phyloP scores from a whole-genome alignment of 2,329 filamentous ascomycete species.

The Cordyceps javanica region DNA sequence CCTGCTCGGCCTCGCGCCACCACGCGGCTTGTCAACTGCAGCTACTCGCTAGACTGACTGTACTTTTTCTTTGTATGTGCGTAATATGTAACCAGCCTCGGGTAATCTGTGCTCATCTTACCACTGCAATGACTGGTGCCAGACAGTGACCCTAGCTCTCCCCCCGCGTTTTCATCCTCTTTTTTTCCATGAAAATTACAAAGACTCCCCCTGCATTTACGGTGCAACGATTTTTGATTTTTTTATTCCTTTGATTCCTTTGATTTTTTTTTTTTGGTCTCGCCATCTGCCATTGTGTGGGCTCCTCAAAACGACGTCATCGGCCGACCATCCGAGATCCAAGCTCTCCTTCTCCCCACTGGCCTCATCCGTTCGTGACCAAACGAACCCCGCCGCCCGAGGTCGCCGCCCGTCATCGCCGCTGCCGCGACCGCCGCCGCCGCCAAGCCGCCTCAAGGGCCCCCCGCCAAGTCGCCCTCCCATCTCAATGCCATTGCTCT shows the following conservation, averaged over 20 bases:
- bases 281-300: background rate
- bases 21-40: background rate
- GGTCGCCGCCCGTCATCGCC: background rate
- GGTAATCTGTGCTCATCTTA: background rate
- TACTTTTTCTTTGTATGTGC: background rate
- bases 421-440: background rate
- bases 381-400: background rate
- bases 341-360: background rate
- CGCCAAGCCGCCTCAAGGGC: background rate
- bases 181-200: background rate
- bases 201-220: background rate
- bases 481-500: background rate
- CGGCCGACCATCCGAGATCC: background rate
- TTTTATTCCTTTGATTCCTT: too few relatives aligned
- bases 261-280: too few relatives aligned
- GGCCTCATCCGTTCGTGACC: background rate
- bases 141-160: background rate
- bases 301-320: background rate
- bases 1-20: constrained; percentile 1
- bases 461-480: too few relatives aligned
- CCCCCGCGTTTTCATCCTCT: background rate
- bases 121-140: background rate
- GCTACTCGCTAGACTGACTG: too few relatives aligned
- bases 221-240: background rate
- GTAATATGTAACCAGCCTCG: background rate